phyloP scores from a whole-genome alignment of 345 rosid genomes.

The Eucalyptus virginea region DNA sequence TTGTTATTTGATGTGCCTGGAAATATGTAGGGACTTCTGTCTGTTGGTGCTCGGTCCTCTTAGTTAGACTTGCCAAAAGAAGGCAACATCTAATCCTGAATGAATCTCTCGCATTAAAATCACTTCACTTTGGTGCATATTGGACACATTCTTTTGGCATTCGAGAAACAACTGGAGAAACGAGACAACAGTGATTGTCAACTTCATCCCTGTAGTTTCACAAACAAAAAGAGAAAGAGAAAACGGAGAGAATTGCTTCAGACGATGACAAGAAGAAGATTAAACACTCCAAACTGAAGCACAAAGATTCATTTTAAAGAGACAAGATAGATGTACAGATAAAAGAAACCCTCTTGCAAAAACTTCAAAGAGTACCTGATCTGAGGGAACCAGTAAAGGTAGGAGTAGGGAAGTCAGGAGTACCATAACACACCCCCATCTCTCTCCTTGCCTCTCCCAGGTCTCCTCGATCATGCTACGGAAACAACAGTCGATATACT shows the following conservation, averaged over 20 bases:
- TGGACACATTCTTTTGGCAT: background rate
- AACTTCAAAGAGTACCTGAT: no score
- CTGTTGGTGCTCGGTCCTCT: background rate
- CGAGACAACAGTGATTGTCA: background rate
- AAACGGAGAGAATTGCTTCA: no score
- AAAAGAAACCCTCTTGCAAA: background rate
- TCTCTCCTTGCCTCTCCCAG: no score
- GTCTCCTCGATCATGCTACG: no score
- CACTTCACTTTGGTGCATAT: background rate
- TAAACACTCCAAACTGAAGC: no score
- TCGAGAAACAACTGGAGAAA: background rate
- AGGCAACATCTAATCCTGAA: background rate
- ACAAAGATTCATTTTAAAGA: no score
- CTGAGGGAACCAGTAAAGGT: background rate
- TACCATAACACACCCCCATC: background rate
- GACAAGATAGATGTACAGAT: background rate
- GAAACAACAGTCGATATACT: no score
- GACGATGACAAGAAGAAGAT: no score
- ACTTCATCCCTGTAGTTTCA: background rate
- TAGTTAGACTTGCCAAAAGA: background rate
- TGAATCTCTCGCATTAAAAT: background rate
- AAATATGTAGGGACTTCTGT: background rate
- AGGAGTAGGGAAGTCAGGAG: background rate
- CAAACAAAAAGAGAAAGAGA: no score
- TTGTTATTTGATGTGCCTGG: background rate